phyloP scores from a whole-genome alignment of 2,329 filamentous ascomycete species.

The Hypomyces perniciosus region DNA sequence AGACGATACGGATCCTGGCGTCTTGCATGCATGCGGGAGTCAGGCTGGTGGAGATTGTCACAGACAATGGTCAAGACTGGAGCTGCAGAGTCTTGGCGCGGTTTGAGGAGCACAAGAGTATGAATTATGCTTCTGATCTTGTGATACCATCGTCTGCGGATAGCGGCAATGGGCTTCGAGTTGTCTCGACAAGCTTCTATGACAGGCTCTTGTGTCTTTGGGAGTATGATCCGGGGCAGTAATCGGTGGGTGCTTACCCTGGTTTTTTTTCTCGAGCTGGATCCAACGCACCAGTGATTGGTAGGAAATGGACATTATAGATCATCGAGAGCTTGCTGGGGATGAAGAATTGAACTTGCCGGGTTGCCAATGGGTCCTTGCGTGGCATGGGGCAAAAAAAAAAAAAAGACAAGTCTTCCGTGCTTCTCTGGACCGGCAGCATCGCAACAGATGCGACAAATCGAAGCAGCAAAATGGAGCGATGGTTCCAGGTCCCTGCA shows the following conservation, averaged over 20 bases:
- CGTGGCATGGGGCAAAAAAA: too few species aligned
- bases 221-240: slow-evolving; percentile 29
- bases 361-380: too few species aligned
- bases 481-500: neutral
- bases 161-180: slow-evolving; percentile 29
- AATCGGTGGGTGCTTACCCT: neutral
- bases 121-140: slow-evolving; percentile 87
- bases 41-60: slow-evolving; percentile 51
- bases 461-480: neutral
- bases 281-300: neutral
- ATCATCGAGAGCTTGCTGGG: too few species aligned
- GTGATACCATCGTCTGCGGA: slow-evolving; percentile 30
- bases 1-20: slow-evolving; percentile 55
- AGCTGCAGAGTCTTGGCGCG: slow-evolving; percentile 58
- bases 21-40: slow-evolving; percentile 93
- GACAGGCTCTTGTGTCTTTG: slow-evolving; percentile 66
- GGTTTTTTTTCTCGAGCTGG: too few species aligned
- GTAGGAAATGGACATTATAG: neutral
- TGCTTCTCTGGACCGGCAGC: too few species aligned
- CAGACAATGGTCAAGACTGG: slow-evolving; percentile 42
- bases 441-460: too few species aligned
- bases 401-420: too few species aligned
- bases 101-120: slow-evolving; percentile 84
- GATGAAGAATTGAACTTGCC: too few species aligned
- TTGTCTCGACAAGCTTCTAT: slow-evolving; percentile 72